phyloP scores from a whole-genome alignment of 164 flowering plant species.

The Annona cherimola region DNA sequence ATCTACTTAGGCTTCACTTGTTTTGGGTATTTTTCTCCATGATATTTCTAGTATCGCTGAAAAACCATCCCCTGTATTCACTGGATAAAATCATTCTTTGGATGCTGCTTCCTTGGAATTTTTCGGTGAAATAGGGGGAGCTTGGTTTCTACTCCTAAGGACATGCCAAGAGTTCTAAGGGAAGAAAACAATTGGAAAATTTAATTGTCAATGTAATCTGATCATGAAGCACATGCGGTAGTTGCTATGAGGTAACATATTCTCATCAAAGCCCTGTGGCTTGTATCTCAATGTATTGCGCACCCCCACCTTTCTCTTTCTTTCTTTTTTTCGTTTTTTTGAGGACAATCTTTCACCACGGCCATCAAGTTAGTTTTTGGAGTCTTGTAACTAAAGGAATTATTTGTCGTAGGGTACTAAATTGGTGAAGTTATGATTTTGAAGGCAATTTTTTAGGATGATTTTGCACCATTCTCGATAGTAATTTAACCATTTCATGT shows the following conservation, averaged over 20 bases:
- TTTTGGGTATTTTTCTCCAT: neutral
- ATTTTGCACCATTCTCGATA: neutral
- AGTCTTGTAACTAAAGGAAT: neutral
- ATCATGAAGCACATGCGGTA: neutral
- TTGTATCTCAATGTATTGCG: neutral
- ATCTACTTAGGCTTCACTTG: neutral
- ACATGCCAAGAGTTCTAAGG: neutral
- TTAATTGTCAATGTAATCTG: neutral
- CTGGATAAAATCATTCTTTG: neutral
- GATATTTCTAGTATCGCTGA: neutral
- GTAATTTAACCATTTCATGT: no score
- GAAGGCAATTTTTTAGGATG: neutral
- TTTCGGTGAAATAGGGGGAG: neutral
- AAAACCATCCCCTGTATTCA: neutral
- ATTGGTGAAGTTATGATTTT: neutral
- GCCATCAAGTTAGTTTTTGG: neutral
- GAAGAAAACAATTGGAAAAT: neutral
- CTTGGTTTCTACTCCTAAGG: neutral
- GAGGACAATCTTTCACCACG: neutral
- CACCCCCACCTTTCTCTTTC: neutral
- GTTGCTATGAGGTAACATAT: neutral
- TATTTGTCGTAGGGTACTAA: neutral
- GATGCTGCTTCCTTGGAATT: neutral
- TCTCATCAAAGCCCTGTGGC: neutral
- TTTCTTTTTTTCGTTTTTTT: no score